phyloP scores from a whole-genome alignment of 1,284 basidiomycete genomes.

The Athelia psychrophila region DNA sequence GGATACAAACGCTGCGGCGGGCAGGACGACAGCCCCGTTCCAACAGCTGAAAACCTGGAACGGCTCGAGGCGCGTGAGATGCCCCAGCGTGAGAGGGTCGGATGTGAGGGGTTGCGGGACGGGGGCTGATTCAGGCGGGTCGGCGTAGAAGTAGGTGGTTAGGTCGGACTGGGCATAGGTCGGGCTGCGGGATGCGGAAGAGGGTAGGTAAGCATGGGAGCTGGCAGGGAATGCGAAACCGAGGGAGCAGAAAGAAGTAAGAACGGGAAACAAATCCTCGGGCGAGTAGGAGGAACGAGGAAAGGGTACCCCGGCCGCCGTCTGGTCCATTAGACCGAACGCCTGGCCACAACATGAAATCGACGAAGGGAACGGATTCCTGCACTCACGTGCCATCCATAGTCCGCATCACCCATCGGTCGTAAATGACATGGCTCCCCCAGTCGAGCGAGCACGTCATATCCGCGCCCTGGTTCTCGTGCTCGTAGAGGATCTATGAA shows the following conservation, averaged over 20 bases:
- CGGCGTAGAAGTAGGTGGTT: slow-evolving; percentile 10
- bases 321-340: too few species aligned
- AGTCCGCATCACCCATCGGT: slow-evolving; percentile 38
- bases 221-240: not conserved
- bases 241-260: too few species aligned
- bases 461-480: slow-evolving; percentile 32
- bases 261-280: too few species aligned
- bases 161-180: slow-evolving; percentile 10
- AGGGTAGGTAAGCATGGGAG: not conserved
- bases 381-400: slow-evolving; percentile 32
- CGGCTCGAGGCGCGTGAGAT: slow-evolving; percentile 26
- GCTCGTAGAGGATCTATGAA: slow-evolving; percentile 28
- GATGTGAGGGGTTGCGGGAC: slow-evolving; percentile 22
- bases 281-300: too few species aligned
- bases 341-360: too few species aligned
- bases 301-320: too few species aligned
- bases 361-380: too few species aligned
- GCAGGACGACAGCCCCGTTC: slow-evolving; percentile 29
- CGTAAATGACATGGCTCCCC: slow-evolving; percentile 36
- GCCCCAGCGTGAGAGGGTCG: slow-evolving; percentile 20
- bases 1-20: slow-evolving; percentile 18
- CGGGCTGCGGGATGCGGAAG: slow-evolving; percentile 2
- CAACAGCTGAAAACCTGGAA: slow-evolving; percentile 41
- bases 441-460: slow-evolving; percentile 41
- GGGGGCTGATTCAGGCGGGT: slow-evolving; percentile 2